phyloP scores from a whole-genome alignment of 106 monocot species.

The Narthecium ossifragum region DNA sequence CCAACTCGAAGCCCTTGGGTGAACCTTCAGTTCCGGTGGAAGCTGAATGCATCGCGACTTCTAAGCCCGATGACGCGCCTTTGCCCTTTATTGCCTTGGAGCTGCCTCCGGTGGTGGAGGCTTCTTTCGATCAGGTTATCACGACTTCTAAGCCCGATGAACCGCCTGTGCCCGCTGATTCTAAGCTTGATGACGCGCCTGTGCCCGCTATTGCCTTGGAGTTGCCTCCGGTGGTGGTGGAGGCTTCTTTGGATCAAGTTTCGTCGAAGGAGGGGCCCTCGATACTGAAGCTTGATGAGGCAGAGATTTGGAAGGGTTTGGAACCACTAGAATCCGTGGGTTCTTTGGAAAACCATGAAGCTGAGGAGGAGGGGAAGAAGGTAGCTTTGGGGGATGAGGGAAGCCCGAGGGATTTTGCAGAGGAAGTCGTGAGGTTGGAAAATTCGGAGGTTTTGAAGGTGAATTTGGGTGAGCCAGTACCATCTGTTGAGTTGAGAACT shows the following conservation, averaged over 20 bases:
- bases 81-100: not conserved
- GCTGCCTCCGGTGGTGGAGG: not conserved
- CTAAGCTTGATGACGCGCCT: no score
- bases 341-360: no score
- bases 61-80: not conserved
- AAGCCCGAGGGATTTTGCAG: not conserved
- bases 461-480: not conserved
- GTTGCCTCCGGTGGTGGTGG: not conserved
- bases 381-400: not conserved
- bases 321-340: no score
- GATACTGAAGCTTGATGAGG: no score
- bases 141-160: not conserved
- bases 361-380: no score
- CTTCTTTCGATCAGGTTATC: not conserved
- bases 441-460: not conserved
- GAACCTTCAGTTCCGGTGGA: no score
- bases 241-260: not conserved
- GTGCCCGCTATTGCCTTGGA: not conserved
- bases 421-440: not conserved
- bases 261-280: not conserved
- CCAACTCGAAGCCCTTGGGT: not conserved
- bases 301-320: no score
- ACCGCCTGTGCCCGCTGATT: no score
- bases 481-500: not conserved
- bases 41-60: not conserved